Evolutionary conservation across 1,139 yeast genomes (phyloP).

Genomic region (Schwanniomyces etchellsii): DNA sequence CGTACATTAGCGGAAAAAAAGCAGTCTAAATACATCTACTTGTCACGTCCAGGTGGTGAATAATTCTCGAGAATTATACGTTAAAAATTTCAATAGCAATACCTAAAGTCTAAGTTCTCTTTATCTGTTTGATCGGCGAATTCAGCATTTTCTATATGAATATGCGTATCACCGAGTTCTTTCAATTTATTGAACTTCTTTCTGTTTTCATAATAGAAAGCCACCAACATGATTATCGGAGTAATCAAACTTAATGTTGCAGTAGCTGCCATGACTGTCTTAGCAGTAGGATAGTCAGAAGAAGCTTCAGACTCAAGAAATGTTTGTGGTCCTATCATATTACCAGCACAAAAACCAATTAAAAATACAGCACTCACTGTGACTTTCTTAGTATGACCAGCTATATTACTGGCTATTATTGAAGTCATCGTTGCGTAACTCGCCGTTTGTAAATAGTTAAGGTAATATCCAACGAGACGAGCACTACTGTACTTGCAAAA

Average conservation of each 20-base stretch:
- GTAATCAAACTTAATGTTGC: constrained; percentile 4
- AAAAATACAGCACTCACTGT: constrained; percentile 55
- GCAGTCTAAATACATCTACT: no score
- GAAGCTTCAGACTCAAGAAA: constrained; percentile 30
- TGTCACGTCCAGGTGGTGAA: no score
- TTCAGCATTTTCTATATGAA: constrained; percentile 6
- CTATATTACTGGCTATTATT: constrained; percentile 52
- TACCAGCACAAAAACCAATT: constrained; percentile 64
- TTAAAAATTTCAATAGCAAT: constrained; percentile 20
- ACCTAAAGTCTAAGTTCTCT: constrained; percentile 13
- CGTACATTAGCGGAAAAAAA: no score
- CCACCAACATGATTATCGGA: no score
- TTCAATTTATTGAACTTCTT: constrained; percentile 11
- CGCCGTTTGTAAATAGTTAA: constrained; percentile 22
- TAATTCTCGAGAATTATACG: no score
- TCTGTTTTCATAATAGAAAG: constrained; percentile 20
- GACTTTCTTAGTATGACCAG: constrained; percentile 67
- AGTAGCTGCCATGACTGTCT: constrained; percentile 6
- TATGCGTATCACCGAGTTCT: neutral
- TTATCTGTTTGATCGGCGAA: constrained; percentile 15
- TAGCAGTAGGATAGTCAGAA: constrained; percentile 8
- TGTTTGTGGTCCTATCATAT: constrained; percentile 67
- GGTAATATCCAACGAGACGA: constrained; percentile 25
- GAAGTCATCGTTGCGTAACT: constrained; percentile 45
- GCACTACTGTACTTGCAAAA: constrained; percentile 32